A percentile compares a stretch with the other conserved stretches of the same genome.
Conservation (phyloP, 1,284 basidiomycete species). For the Uromyces viciae-fabae region DNA sequence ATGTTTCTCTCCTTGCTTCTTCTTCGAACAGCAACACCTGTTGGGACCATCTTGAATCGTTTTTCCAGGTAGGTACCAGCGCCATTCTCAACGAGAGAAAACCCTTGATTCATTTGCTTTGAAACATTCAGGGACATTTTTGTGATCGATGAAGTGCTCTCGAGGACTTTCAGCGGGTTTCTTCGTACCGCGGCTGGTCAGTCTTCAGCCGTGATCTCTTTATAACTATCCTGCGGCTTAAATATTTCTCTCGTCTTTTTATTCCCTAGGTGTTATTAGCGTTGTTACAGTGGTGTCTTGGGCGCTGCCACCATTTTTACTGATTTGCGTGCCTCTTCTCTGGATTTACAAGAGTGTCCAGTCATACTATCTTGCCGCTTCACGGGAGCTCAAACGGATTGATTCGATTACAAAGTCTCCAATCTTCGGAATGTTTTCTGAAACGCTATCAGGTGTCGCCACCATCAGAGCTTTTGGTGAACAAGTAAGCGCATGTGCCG, state of each 20-base stretch:
- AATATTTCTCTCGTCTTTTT: background rate
- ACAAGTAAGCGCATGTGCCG: slow-evolving; percentile 39
- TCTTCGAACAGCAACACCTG: slow-evolving; percentile 15
- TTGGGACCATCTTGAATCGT: slow-evolving; percentile 55
- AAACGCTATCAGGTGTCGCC: slow-evolving; percentile 75
- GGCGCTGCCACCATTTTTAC: slow-evolving; percentile 29
- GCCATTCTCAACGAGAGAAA: background rate
- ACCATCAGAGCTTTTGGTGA: slow-evolving; percentile 68
- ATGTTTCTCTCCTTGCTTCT: background rate
- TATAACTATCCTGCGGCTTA: background rate
- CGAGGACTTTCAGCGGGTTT: slow-evolving; percentile 30
- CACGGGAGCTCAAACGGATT: slow-evolving; percentile 83
- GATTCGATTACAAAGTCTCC: slow-evolving; percentile 86
- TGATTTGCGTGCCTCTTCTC: slow-evolving; percentile 36
- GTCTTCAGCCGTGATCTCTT: background rate
- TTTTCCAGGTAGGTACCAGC: slow-evolving; percentile 20
- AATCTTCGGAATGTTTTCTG: slow-evolving; percentile 72
- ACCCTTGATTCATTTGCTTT: background rate
- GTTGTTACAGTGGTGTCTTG: slow-evolving; percentile 30
- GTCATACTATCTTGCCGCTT: slow-evolving; percentile 84
- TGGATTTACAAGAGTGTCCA: slow-evolving; percentile 36
- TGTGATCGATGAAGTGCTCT: slow-evolving; percentile 41
- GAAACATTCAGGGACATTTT: slow-evolving; percentile 25
- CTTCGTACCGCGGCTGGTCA: slow-evolving; percentile 33
- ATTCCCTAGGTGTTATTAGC: slow-evolving; percentile 15